phyloP scores from a whole-genome alignment of 495 filamentous ascomycete genomes.

The Xylaria curta region DNA sequence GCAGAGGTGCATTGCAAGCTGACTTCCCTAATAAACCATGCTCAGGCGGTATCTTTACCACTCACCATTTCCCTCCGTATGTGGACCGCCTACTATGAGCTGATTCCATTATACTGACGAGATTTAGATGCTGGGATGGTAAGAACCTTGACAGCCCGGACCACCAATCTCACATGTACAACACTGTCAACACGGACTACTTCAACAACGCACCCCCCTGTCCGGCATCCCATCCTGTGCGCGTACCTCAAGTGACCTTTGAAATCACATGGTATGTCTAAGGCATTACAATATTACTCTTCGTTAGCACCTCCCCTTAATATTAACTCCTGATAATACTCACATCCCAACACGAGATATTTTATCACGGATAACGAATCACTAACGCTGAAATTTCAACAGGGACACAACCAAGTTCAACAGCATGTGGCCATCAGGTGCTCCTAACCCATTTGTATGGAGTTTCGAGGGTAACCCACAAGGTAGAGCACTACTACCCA shows the following conservation, averaged over 20 bases:
- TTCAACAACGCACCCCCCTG: slow-evolving; percentile 53
- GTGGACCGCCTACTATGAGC: slow-evolving; percentile 14
- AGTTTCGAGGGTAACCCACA: slow-evolving; percentile 43
- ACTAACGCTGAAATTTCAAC: neutral
- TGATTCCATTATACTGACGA: slow-evolving; percentile 15
- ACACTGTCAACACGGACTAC: slow-evolving; percentile 48
- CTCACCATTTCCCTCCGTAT: slow-evolving; percentile 60
- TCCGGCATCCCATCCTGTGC: slow-evolving; percentile 56
- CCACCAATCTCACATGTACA: slow-evolving; percentile 62
- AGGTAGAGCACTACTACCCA: too few species aligned
- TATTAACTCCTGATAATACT: too few species aligned
- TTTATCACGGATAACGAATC: neutral
- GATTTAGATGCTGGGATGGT: slow-evolving; percentile 61
- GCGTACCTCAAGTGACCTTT: slow-evolving; percentile 57
- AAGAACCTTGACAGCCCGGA: slow-evolving; percentile 64
- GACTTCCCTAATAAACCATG: slow-evolving; percentile 56
- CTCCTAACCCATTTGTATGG: slow-evolving; percentile 54
- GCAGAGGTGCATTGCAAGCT: slow-evolving; percentile 49
- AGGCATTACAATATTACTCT: neutral
- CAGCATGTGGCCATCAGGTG: slow-evolving; percentile 54
- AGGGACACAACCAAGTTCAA: slow-evolving; percentile 54
- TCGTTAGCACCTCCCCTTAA: too few species aligned
- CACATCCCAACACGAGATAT: too few species aligned
- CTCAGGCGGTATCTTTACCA: slow-evolving; percentile 56
- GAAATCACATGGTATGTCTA: slow-evolving; percentile 52